Evolutionary conservation across 1,139 yeast species (phyloP).

Genomic region (Candida smagusa): DNA sequence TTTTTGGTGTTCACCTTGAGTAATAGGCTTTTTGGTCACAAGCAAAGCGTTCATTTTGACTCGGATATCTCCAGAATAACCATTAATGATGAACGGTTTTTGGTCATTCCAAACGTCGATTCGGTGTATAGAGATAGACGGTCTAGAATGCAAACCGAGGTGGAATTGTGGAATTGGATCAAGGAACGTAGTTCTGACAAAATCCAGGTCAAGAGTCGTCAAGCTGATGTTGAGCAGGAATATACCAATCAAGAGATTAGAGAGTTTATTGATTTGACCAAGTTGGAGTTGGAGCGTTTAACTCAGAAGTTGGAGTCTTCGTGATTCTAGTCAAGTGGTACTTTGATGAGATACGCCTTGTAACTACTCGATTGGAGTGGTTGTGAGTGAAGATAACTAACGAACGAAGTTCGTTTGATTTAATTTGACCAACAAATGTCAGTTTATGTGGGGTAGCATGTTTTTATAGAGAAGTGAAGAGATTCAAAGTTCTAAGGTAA

Average conservation of each 20-base stretch:
- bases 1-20: constrained; percentile 8
- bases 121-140: constrained; percentile 34
- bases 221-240: constrained; percentile 11
- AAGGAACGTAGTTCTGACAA: constrained; percentile 45
- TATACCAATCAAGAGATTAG: constrained; percentile 47
- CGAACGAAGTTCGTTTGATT: too few species aligned
- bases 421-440: too few species aligned
- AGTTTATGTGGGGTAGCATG: too few species aligned
- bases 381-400: too few species aligned
- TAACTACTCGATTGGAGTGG: too few species aligned
- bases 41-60: constrained; percentile 4
- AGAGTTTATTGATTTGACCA: constrained; percentile 56
- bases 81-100: constrained; percentile 42
- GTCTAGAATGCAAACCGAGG: constrained; percentile 50
- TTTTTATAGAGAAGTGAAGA: too few species aligned
- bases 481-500: too few species aligned
- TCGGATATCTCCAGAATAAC: constrained; percentile 20
- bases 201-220: constrained; percentile 12
- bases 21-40: constrained; percentile 7
- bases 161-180: constrained; percentile 80
- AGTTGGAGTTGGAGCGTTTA: constrained; percentile 41
- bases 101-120: constrained; percentile 46
- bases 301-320: constrained; percentile 9
- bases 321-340: too few species aligned
- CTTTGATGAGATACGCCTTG: too few species aligned